A percentile compares a stretch with the other conserved stretches of the same genome.
Evolutionary conservation across 106 monocot species (phyloP).

Genomic region (Platanthera zijinensis): DNA sequence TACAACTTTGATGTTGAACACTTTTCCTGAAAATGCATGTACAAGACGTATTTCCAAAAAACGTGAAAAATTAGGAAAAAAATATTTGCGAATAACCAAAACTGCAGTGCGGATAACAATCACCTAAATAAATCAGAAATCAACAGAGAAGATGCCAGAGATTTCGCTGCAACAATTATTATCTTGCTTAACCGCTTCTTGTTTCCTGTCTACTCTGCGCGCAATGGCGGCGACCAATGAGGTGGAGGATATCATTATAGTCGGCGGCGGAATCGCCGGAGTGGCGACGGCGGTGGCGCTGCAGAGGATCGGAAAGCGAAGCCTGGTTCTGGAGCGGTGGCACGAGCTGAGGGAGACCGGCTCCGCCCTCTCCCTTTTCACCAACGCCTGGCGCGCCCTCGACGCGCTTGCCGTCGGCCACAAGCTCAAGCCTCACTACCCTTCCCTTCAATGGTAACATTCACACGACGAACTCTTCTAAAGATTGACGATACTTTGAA

Average conservation of each 20-base stretch:
- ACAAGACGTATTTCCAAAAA: too few species aligned
- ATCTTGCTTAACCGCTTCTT: too few species aligned
- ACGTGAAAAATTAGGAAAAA: too few species aligned
- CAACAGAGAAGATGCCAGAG: too few species aligned
- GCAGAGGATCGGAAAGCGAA: not conserved
- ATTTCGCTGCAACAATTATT: too few species aligned
- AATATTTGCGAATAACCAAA: too few species aligned
- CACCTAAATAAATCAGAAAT: too few species aligned
- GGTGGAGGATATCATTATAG: constrained; percentile 15
- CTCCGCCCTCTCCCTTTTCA: not conserved
- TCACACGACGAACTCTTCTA: not conserved
- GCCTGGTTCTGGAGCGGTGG: constrained; percentile 10
- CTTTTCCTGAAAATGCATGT: too few species aligned
- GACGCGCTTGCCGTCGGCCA: constrained; percentile 12
- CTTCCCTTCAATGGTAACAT: not conserved
- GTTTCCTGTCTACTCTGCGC: too few species aligned
- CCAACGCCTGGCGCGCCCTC: constrained; percentile 17
- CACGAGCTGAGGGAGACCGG: constrained; percentile 8
- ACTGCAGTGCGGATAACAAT: too few species aligned
- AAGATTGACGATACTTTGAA: not conserved
- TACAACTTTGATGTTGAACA: too few species aligned
- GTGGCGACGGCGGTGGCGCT: constrained; percentile 10
- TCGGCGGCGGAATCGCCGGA: constrained; percentile 16
- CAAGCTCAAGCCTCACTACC: constrained; percentile 5
- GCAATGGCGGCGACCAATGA: too few species aligned